Conservation (phyloP, 805 yeast genomes). For the Teunomyces atbi region DNA sequence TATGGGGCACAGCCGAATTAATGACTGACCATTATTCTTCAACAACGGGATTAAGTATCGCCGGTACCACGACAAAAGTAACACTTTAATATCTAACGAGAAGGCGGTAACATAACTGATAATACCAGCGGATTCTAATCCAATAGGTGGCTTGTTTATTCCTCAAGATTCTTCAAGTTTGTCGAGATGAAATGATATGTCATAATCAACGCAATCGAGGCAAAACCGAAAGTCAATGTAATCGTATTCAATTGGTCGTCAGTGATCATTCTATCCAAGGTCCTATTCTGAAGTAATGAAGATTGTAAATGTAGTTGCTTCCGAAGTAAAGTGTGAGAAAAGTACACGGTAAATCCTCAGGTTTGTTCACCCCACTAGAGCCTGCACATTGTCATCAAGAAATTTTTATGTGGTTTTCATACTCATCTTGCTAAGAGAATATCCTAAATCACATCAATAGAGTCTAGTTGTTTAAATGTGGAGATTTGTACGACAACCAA, state of each 20-base stretch:
- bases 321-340: not conserved
- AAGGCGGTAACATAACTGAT: too few species aligned
- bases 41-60: not conserved
- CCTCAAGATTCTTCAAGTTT: constrained; percentile 29
- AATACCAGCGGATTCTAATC: too few species aligned
- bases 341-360: not conserved
- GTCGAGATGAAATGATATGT: constrained; percentile 67
- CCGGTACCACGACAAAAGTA: too few species aligned
- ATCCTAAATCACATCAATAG: too few species aligned
- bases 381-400: not conserved
- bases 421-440: not conserved
- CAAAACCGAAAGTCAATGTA: constrained; percentile 71
- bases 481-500: not conserved
- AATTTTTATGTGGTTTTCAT: not conserved
- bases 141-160: not conserved
- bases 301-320: constrained; percentile 3
- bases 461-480: not conserved
- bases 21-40: not conserved
- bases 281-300: not conserved
- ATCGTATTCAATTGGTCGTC: constrained; percentile 76
- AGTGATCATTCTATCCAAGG: constrained; percentile 58
- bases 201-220: constrained; percentile 67
- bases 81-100: too few species aligned
- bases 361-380: not conserved
- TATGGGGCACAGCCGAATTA: not conserved